Evolutionary conservation across 2,329 filamentous ascomycete genomes (phyloP), one percentile per base, ranked within the genome.

Genomic region (Fusarium siculi): DNA sequence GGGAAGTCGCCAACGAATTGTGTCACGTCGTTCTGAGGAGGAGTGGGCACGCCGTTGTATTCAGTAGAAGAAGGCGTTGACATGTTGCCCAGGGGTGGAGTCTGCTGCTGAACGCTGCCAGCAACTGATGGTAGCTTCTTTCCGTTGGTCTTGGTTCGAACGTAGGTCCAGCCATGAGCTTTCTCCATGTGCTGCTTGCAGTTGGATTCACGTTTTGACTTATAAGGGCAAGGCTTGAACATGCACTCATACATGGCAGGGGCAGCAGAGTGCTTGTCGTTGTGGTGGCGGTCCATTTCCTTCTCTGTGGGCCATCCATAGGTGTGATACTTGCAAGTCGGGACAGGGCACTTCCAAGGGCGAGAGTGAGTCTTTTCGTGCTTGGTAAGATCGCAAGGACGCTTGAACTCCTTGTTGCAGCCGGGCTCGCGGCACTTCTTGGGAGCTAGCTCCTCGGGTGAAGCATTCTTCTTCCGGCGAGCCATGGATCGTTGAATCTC

Each of bases 181-280:
- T 98, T 98, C 85, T 98, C 96, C 95, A 98, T 98, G 84, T 98
- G 95, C 83, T 98, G 96, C 82, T 98, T 98, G 89, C 94, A 97
- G 83, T 98, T 98, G 72, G 93, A 96, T 85, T 97, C 93, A 66
- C 95, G 92, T 87, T 98, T 98, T 16, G 95, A 97, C 79, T 94
- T 93, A 85, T 98, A 98, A 1, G 93, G 91, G 87, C 96, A 98
- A 30, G 92, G 92, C 76, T 91, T 88, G 83, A 89, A 98, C 53
- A 91, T 84, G 84, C 96, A 99, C 84, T 93, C 91, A 82, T 91
- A 97, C 85, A 97, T 91, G 47, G 91, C 87, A 9, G 96, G 95
- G 39, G 91, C 87, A 59, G 89, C 84, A 23, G 93, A 95, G 85
- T 99, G 96, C 85, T 97, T 97, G 86, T 99, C 96, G 81, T 98